Evolutionary conservation across 2,329 filamentous ascomycete genomes (phyloP).

Genomic region (Moelleriella libera): DNA sequence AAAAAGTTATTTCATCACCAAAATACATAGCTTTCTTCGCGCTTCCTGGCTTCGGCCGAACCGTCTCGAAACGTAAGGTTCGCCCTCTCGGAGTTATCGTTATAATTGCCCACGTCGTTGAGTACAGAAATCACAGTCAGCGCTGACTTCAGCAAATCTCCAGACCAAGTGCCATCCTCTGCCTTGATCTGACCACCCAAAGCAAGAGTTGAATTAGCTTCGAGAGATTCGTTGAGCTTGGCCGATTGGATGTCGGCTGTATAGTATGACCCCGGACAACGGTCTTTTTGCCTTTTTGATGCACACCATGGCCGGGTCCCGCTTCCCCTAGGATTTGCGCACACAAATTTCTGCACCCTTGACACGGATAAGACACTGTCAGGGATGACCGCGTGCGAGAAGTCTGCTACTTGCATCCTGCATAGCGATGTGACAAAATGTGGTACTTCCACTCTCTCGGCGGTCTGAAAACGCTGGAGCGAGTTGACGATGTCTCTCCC

Average conservation of each 20-base stretch:
- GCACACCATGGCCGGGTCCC: neutral
- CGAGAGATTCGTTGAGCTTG: neutral
- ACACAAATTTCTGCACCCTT: slow-evolving; percentile 9
- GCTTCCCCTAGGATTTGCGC: neutral
- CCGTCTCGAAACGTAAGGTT: too few relatives aligned
- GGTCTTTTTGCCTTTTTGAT: neutral
- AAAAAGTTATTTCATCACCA: too few relatives aligned
- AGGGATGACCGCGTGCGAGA: slow-evolving; percentile 4
- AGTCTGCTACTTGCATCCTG: slow-evolving; percentile 9
- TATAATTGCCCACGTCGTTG: too few relatives aligned
- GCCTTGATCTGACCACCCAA: neutral
- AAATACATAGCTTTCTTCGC: too few relatives aligned
- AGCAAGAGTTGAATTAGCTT: neutral
- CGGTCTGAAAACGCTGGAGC: slow-evolving; percentile 1
- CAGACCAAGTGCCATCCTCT: neutral
- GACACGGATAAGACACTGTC: slow-evolving; percentile 10
- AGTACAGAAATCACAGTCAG: neutral
- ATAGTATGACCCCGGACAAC: neutral
- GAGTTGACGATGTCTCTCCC: slow-evolving; percentile 9
- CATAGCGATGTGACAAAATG: neutral
- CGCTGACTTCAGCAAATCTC: neutral
- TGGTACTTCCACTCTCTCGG: neutral
- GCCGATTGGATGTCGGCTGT: neutral
- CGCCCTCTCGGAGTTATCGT: too few relatives aligned
- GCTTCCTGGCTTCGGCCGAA: too few relatives aligned